Base-by-base conservation (phyloP, 2,329 filamentous ascomycete genomes). In the Pseudodiploospora longispora region DNA sequence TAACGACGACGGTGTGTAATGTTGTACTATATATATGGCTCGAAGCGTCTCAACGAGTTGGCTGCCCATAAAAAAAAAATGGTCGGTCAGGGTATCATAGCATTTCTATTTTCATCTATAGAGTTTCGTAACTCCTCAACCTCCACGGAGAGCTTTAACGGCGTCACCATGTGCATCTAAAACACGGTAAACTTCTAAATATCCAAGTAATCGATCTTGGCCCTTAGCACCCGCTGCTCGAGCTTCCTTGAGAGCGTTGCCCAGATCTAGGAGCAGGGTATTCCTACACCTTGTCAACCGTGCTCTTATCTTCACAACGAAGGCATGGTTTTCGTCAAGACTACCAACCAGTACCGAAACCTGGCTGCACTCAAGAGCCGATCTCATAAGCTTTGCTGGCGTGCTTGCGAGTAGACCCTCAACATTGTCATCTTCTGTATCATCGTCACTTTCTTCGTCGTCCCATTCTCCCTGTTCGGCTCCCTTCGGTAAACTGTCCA, bases 251-350 rank as follows among this genome's bases (percentile, higher is more conserved):
- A 70, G 51, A 1, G 76, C 76, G 27, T 74, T 70, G 36, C 67
- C 68, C 12, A 80, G 58, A 40, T 81, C 77, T 4, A 81, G 59
- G 6, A 81, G 57, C 27, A 81, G 63, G 0, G 76, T 80, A 50
- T 74, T 78, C 41, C 75, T 68, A 50, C 77, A 80, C 42, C 70
- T 66, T 3, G 59, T 57, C 44, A 80, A 61, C 33, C 75, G 68
- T 43, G 77, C 75, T 41, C 74, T 71, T 50, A 68, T 64, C 52
- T 75, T 77, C 46, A 67, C 62, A 10, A 76, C 69, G 44, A 76
- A 74, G 0, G 72, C 68, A 9, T 66, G 57, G 6, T 72, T 63
- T n/a, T 66, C 62, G 5, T 74, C 73, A 6, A 78, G 57, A 1
- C 61, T 55, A 9, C 68, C 62, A 0, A 69, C 66, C 19, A 79